Base-by-base conservation (phyloP, 1,284 basidiomycete genomes). In the Leccinum variabile region DNA sequence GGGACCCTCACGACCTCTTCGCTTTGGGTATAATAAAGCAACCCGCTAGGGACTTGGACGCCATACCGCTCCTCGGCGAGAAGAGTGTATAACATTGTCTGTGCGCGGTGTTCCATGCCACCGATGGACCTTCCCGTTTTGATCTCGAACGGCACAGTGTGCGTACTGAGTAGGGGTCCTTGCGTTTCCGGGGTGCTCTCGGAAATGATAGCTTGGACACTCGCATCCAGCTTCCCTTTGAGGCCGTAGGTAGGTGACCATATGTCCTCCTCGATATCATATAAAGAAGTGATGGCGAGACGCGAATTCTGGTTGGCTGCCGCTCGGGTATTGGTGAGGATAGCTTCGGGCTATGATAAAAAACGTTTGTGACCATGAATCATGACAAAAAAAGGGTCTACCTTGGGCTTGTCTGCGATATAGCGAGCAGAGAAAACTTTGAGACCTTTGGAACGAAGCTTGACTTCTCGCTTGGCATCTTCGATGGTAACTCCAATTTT, bases 11-110 rank as follows among this genome's bases (percentile, higher is more conserved):
- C 87, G 59, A 98, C 86, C 63, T 94, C 88, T 67, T 95, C 91
- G 60, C 85, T 88, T 72, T 97, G 94, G 0, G 96, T 97, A 73
- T 99, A 99, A 74, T 95, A 98, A 32, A 99, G 81, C 56, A 99
- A 77, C 2, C 97, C 97, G 13, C 89, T 86, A 3, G 84, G 79
- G 0, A 91, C 84, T 67, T 83, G 79, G 10, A 79, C 78, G 66
- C 91, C 89, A 72, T 98, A 98, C 13, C 95, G 86, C 71, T 99
- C 96, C 39, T 88, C 86, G 73, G 96, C 89, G 7, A 99, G 84
- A 13, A 99, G 81, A 0, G 95, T 98, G 73, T 99, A 99, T 6
- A 99, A 79, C 89, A 98, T 96, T 1, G 97, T 99, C 77, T 99
- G 97, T 0, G 97, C 97, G 50, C 95, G 89, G 75, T 99, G 97